phyloP scores from a whole-genome alignment of 1,139 yeast genomes.

The Protomyces arabidopsidicola region DNA sequence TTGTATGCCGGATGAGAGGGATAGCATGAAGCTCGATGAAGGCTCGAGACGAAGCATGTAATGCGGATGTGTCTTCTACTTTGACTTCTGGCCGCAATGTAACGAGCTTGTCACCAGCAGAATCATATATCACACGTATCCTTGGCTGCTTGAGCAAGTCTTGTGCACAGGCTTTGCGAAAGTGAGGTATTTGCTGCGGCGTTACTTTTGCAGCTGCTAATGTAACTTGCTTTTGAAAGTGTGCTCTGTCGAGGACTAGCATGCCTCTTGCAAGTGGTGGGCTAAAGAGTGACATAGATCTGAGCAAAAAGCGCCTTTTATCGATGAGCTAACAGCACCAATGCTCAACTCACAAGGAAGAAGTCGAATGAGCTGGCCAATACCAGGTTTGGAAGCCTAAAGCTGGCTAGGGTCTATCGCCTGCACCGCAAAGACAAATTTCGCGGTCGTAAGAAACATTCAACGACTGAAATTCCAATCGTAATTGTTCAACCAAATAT shows the following conservation, averaged over 20 bases:
- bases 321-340: too few species aligned
- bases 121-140: conserved; percentile 2
- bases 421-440: too few species aligned
- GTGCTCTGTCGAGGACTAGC: conserved; percentile 40
- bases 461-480: too few species aligned
- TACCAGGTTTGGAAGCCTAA: too few species aligned
- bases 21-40: conserved; percentile 27
- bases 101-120: conserved; percentile 8
- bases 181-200: conserved; percentile 17
- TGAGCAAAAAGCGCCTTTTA: neutral
- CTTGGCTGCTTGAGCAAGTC: conserved; percentile 22
- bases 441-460: too few species aligned
- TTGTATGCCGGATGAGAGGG: conserved; percentile 50
- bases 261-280: conserved; percentile 71
- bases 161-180: conserved; percentile 22
- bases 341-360: too few species aligned
- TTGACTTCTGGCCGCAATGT: conserved; percentile 22
- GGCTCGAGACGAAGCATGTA: conserved; percentile 26
- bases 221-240: conserved; percentile 14
- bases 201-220: conserved; percentile 25
- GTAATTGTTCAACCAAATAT: too few species aligned
- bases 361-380: too few species aligned
- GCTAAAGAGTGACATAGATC: conserved; percentile 14
- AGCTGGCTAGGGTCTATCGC: too few species aligned
- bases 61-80: conserved; percentile 11